These are phyloP conservation scores for Fusarium illudens DNA, from an alignment of 2,329 filamentous ascomycete species.

Conservation along the genomic window DNA sequence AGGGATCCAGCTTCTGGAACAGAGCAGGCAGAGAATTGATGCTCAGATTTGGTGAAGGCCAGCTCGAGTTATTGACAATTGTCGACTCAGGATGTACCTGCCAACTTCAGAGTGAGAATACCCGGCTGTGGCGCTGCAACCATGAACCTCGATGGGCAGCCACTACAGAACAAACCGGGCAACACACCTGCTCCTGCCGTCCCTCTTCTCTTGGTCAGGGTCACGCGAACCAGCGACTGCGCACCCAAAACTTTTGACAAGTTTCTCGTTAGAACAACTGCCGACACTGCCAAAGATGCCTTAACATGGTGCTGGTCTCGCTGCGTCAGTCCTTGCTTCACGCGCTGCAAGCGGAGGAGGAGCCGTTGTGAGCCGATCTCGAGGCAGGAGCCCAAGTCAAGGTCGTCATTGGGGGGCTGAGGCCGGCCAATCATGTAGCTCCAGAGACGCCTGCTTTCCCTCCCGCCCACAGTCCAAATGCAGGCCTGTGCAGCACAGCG, in stretches of 20 bases:
- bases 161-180: slow-evolving; percentile 1
- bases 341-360: background rate
- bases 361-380: slow-evolving; percentile 24
- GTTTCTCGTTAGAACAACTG: background rate
- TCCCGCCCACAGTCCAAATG: slow-evolving; percentile 18
- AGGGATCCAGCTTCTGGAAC: background rate
- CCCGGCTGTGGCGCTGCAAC: background rate
- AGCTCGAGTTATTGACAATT: background rate
- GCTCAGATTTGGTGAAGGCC: background rate
- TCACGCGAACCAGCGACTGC: background rate
- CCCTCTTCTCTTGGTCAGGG: background rate
- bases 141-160: slow-evolving; percentile 22
- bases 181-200: background rate
- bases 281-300: background rate
- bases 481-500: slow-evolving; percentile 25
- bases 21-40: background rate
- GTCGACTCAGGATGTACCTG: background rate
- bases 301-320: background rate
- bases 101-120: background rate
- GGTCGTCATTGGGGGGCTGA: slow-evolving; percentile 33
- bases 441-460: slow-evolving; percentile 22
- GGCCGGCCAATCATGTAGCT: slow-evolving; percentile 27
- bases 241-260: background rate
- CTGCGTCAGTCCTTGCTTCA: background rate
- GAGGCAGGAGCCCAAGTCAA: slow-evolving; percentile 16